Conservation (phyloP, 73 alveolate species). For the Stentor roeselii region DNA sequence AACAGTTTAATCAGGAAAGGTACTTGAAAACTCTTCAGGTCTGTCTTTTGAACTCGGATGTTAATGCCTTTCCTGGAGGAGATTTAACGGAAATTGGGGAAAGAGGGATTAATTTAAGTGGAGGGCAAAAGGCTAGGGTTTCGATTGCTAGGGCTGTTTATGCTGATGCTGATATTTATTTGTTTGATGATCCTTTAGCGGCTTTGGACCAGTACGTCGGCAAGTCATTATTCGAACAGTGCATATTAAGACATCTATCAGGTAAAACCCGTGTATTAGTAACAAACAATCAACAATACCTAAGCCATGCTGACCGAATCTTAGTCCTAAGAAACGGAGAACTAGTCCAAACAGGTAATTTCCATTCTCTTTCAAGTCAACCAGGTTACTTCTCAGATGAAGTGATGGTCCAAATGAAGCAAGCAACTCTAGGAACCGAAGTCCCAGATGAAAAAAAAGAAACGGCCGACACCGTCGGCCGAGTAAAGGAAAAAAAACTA, state of each 20-base stretch:
- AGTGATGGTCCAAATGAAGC: conserved; percentile 24
- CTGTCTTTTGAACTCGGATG: conserved; percentile 44
- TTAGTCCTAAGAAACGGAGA: conserved; percentile 67
- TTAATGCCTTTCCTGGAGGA: conserved; percentile 47
- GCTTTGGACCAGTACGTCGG: conserved; percentile 84
- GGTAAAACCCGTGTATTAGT: conserved; percentile 76
- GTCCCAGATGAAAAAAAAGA: conserved; percentile 41
- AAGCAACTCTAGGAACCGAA: conserved; percentile 29
- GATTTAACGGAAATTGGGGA: conserved; percentile 67
- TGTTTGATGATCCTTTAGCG: conserved; percentile 84
- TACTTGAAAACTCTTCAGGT: conserved; percentile 37
- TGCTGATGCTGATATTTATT: conserved; percentile 47
- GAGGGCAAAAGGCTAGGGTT: conserved; percentile 68
- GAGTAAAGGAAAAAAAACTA: conserved; percentile 38
- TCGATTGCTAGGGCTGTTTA: conserved; percentile 60
- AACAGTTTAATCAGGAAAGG: conserved; percentile 31
- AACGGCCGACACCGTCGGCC: conserved; percentile 45
- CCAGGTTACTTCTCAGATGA: conserved; percentile 35
- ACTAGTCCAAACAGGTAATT: conserved; percentile 55
- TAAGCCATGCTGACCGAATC: conserved; percentile 66
- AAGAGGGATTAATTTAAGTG: conserved; percentile 62
- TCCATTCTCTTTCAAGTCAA: conserved; percentile 52
- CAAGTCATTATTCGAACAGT: conserved; percentile 61
- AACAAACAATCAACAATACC: conserved; percentile 80
- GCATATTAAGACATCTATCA: conserved; percentile 49